Evolutionary conservation across 257 asterid genomes (phyloP).

Genomic region (Ballota nigra): DNA sequence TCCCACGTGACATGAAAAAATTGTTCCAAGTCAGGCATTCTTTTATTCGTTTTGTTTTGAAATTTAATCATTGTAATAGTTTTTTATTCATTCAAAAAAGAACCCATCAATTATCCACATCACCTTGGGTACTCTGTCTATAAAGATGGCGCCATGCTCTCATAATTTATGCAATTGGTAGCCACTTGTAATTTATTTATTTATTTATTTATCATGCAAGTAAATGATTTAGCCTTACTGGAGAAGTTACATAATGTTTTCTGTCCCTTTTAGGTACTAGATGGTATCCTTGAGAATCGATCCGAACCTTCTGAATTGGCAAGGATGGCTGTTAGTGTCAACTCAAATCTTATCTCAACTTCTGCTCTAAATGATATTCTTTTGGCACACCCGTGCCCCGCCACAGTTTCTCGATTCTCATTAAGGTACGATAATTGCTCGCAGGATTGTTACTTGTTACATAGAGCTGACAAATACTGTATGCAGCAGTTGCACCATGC

Average conservation of each 20-base stretch:
- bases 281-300: slow-evolving; percentile 57
- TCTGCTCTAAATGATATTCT: slow-evolving; percentile 73
- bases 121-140: background rate
- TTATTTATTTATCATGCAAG: background rate
- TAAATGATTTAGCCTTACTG: background rate
- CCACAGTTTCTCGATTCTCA: slow-evolving; percentile 75
- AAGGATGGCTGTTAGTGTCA: slow-evolving; percentile 66
- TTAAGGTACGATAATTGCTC: slow-evolving; percentile 43
- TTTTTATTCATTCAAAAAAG: background rate
- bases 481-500: no score
- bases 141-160: background rate
- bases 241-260: background rate
- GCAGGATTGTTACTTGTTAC: background rate
- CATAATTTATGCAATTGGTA: background rate
- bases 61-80: background rate
- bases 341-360: slow-evolving; percentile 55
- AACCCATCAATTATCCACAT: background rate
- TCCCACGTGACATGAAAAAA: background rate
- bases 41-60: background rate
- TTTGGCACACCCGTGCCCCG: slow-evolving; percentile 79
- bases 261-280: slow-evolving; percentile 43
- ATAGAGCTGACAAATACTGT: background rate
- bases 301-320: slow-evolving; percentile 63
- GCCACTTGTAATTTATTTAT: no score
- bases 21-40: background rate